phyloP scores from a whole-genome alignment of 352 stramenopile species.

The Pythium rishiriense region DNA sequence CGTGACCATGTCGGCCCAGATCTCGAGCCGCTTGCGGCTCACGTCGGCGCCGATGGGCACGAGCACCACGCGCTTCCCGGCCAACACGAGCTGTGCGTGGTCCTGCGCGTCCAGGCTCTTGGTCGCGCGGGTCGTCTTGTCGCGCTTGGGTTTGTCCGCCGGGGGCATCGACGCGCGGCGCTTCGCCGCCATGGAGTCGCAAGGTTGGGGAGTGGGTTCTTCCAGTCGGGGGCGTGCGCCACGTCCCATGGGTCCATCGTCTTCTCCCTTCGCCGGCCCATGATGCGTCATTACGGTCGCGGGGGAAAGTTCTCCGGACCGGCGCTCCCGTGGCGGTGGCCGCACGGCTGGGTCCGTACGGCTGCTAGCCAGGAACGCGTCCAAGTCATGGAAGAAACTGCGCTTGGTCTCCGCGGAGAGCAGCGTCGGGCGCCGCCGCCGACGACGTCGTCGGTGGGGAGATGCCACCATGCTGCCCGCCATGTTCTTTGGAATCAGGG shows the following conservation, averaged over 20 bases:
- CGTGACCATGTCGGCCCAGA: conserved; percentile 58
- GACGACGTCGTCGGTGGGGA: background rate
- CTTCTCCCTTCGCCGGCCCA: background rate
- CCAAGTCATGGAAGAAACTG: conserved; percentile 47
- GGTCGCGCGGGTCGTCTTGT: conserved; percentile 24
- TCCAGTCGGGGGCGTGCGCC: background rate
- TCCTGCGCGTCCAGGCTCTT: conserved; percentile 22
- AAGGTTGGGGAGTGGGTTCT: background rate
- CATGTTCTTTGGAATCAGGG: background rate
- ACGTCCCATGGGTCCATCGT: conserved; percentile 24
- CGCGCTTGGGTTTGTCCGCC: conserved; percentile 23
- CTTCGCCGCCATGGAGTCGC: background rate
- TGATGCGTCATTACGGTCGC: conserved; percentile 18
- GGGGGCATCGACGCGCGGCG: conserved; percentile 7
- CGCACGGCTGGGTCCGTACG: background rate
- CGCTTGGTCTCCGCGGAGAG: conserved; percentile 44
- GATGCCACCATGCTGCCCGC: background rate
- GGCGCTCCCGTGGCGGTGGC: background rate
- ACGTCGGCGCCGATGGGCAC: conserved; percentile 63
- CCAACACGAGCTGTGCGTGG: conserved; percentile 26
- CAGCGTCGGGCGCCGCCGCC: conserved; percentile 24
- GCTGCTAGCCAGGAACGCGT: conserved; percentile 32
- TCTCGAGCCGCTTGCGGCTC: conserved; percentile 59
- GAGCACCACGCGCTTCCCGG: conserved; percentile 45
- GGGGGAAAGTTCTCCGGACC: conserved; percentile 8